Percentiles rank a stretch among this genome's conserved stretches.
These are phyloP conservation scores for Gastrolobium villosum DNA, from an alignment of 306 rosid genomes.

Conservation along the genomic window DNA sequence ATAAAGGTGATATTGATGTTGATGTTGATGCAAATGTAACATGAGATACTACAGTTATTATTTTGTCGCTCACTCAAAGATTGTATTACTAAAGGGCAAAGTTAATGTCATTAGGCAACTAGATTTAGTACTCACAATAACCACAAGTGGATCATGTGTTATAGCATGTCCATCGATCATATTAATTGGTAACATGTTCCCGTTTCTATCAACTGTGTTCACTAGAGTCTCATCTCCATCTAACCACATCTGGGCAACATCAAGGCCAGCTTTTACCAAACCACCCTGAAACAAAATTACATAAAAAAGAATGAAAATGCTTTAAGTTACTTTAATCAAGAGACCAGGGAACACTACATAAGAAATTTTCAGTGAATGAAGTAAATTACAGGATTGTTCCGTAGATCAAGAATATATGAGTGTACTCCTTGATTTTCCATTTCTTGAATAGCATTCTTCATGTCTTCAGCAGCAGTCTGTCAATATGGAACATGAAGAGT, in stretches of 20 bases:
- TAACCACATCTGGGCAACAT: conserved; percentile 96
- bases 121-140: conserved; percentile 71
- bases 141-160: conserved; percentile 95
- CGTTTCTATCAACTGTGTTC: conserved; percentile 85
- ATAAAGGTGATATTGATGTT: too few species aligned
- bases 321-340: not conserved
- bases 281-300: conserved; percentile 77
- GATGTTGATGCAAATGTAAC: conserved; percentile 15
- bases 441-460: conserved; percentile 81
- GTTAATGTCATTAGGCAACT: conserved; percentile 15
- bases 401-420: conserved; percentile 91
- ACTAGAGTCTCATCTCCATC: conserved; percentile 98
- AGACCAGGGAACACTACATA: conserved; percentile 6
- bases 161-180: conserved; percentile 93
- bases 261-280: conserved; percentile 89
- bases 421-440: conserved; percentile 89
- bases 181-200: conserved; percentile 80
- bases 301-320: conserved; percentile 1
- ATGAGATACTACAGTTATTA: not conserved
- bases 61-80: not conserved
- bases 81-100: conserved; percentile 18
- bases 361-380: conserved; percentile 9
- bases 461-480: conserved; percentile 91
- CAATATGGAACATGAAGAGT: conserved; percentile 27
- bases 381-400: conserved; percentile 88